Percentiles rank a stretch among this genome's conserved stretches.
Conservation (phyloP, 2,329 filamentous ascomycete genomes). For the Lasiodiplodia sp. region DNA sequence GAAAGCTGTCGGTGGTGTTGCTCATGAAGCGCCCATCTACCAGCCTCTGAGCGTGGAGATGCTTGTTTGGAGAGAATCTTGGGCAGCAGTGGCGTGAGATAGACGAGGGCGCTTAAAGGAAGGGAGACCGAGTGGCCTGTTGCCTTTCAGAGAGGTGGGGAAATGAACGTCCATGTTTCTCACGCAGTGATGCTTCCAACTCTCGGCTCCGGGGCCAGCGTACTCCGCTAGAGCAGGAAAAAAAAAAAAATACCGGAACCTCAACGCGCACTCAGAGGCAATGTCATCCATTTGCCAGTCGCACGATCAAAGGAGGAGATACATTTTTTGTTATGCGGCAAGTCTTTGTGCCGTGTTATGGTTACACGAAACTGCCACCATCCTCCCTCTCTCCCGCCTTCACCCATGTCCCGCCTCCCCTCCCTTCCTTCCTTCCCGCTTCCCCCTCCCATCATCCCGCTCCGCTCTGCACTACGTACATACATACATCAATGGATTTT, state of each 20-base stretch:
- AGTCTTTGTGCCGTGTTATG: conserved; percentile 10
- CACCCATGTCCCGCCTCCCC: not conserved
- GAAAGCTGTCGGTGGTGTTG: not conserved
- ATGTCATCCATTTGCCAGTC: not conserved
- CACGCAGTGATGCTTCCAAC: not conserved
- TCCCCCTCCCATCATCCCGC: conserved; percentile 6
- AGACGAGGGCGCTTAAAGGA: not conserved
- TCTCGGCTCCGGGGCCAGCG: not conserved
- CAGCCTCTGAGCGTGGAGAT: not conserved
- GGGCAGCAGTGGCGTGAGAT: conserved; percentile 13
- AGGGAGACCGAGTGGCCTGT: not conserved
- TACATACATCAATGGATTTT: conserved; percentile 2
- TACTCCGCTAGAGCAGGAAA: not conserved
- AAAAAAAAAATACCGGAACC: not conserved
- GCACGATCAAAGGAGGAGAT: not conserved
- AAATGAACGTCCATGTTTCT: not conserved
- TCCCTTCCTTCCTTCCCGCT: not conserved
- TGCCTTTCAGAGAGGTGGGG: not conserved
- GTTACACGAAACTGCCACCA: conserved; percentile 4
- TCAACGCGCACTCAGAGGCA: not conserved
- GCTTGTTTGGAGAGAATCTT: not conserved
- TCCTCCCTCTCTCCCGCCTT: conserved; percentile 2
- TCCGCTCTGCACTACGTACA: conserved; percentile 13
- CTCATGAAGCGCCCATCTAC: not conserved
- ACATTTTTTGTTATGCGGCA: not conserved